phyloP scores from a whole-genome alignment of 805 yeast species.

The Debaryomyces maramus region DNA sequence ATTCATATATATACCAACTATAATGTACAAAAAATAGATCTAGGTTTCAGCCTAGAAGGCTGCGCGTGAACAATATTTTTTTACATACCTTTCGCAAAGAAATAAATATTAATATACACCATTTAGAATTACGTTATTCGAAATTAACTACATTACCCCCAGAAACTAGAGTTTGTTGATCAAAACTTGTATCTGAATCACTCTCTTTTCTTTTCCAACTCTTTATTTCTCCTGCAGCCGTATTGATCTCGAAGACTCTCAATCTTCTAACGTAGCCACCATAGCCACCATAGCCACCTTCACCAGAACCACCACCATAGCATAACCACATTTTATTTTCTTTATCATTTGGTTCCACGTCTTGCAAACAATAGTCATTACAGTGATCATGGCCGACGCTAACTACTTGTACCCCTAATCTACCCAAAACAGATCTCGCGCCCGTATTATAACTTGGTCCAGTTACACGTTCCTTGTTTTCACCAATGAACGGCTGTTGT shows the following conservation, averaged over 20 bases:
- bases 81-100: too few relatives aligned
- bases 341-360: conserved; percentile 32
- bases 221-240: conserved; percentile 43
- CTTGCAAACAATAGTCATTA: conserved; percentile 82
- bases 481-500: conserved; percentile 55
- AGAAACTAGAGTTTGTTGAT: conserved; percentile 50
- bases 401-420: conserved; percentile 71
- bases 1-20: too few relatives aligned
- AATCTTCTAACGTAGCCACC: conserved; percentile 83
- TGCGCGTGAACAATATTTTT: background rate
- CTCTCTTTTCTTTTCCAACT: conserved; percentile 77
- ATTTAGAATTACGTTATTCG: background rate
- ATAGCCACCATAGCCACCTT: conserved; percentile 95
- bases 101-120: background rate
- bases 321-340: conserved; percentile 71
- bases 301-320: conserved; percentile 92
- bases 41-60: background rate
- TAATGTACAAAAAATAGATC: too few relatives aligned
- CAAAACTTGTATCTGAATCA: conserved; percentile 47
- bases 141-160: conserved; percentile 42
- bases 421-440: conserved; percentile 55
- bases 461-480: conserved; percentile 67
- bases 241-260: conserved; percentile 68
- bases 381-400: conserved; percentile 95
- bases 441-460: conserved; percentile 75